Evolutionary conservation across 1,284 basidiomycete genomes (phyloP).

Genomic region (Taiwanofungus camphoratus): DNA sequence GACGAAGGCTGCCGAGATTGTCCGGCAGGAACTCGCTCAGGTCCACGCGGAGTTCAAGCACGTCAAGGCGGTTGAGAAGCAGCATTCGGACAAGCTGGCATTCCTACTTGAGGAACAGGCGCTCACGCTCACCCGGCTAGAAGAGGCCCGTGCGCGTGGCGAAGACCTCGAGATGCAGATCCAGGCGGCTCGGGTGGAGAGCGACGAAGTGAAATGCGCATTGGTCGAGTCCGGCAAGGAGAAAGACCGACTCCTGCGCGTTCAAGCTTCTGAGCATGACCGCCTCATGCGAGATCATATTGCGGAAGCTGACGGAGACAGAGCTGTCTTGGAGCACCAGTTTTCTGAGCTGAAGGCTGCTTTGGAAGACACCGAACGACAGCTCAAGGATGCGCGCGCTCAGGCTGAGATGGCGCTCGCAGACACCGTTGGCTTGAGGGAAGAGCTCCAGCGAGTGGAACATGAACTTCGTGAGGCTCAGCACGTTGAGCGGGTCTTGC

Average conservation of each 20-base stretch:
- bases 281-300: slow-evolving; percentile 81
- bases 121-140: slow-evolving; percentile 59
- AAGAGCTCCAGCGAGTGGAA: slow-evolving; percentile 67
- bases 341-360: slow-evolving; percentile 70
- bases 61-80: slow-evolving; percentile 64
- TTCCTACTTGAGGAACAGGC: slow-evolving; percentile 71
- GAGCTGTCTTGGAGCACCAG: slow-evolving; percentile 84
- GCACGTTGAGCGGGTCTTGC: slow-evolving; percentile 54
- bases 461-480: slow-evolving; percentile 59
- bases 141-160: slow-evolving; percentile 66
- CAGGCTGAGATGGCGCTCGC: slow-evolving; percentile 56
- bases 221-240: slow-evolving; percentile 63
- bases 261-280: slow-evolving; percentile 78
- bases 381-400: slow-evolving; percentile 53
- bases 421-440: slow-evolving; percentile 60
- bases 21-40: slow-evolving; percentile 67
- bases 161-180: slow-evolving; percentile 75
- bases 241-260: slow-evolving; percentile 69
- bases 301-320: slow-evolving; percentile 87
- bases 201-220: slow-evolving; percentile 60
- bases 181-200: slow-evolving; percentile 56
- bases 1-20: slow-evolving; percentile 52
- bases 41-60: slow-evolving; percentile 64
- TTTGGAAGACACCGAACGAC: slow-evolving; percentile 51
- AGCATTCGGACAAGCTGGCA: slow-evolving; percentile 58